Evolutionary conservation across 2,329 filamentous ascomycete species (phyloP).

Genomic region (Seiridium unicorne): DNA sequence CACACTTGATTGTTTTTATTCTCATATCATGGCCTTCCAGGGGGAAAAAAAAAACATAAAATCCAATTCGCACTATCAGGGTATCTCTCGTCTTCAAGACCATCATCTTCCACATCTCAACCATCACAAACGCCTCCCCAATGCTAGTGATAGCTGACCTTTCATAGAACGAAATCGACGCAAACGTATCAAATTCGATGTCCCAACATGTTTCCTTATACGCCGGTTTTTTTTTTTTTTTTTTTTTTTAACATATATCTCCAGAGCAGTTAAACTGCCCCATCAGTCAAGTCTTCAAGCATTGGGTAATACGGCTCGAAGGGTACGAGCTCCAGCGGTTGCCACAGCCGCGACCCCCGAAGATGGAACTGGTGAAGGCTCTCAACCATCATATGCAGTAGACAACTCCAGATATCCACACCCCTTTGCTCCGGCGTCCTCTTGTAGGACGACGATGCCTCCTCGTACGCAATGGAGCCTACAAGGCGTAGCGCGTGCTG

Average conservation of each 20-base stretch:
- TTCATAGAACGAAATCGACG: too few species aligned
- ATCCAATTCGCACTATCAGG: background rate
- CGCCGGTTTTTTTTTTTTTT: background rate
- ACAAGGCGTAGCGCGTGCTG: background rate
- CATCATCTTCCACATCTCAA: too few species aligned
- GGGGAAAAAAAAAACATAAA: background rate
- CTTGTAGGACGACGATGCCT: background rate
- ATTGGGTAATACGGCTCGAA: background rate
- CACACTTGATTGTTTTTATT: too few species aligned
- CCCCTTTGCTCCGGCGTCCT: background rate
- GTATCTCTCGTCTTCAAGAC: background rate
- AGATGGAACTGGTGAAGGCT: background rate
- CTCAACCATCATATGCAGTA: constrained; percentile 1
- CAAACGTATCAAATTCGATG: too few species aligned
- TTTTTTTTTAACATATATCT: too few species aligned
- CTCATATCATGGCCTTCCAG: too few species aligned
- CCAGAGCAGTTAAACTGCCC: background rate
- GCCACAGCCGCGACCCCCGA: background rate
- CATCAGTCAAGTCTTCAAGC: constrained; percentile 1
- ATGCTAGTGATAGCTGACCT: too few species aligned
- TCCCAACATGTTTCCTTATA: background rate
- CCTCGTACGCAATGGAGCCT: background rate
- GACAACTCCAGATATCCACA: background rate
- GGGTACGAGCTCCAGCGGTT: background rate
- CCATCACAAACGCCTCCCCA: too few species aligned